Evolutionary conservation across 805 yeast species (phyloP), one percentile per base, ranked within the genome.

Genomic region (Cyberlindnera misumaiensis): DNA sequence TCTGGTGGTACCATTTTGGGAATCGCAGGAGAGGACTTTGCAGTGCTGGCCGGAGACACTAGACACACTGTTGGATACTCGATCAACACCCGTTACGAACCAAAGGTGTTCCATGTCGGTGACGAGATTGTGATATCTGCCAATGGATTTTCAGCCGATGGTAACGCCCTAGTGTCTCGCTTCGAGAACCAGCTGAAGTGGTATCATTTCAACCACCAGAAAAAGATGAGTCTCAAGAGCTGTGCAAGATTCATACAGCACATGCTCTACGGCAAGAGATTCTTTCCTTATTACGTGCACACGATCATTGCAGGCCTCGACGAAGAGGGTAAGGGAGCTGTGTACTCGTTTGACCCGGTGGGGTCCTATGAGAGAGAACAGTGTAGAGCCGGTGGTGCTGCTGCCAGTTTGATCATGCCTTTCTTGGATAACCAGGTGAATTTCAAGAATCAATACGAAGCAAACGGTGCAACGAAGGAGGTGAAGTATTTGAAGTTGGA

Each of bases 351-450:
- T 60, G 98, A 93, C 60, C 97, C 97, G 2, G 96, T 93, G 41
- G 98, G 98, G 3, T 87, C 96, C 2, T 93, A 93, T 59, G 97
- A 93, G 65, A 78, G 96, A 54, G 97, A 89, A 61, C 96, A 89
- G 59, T 87, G 96, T 64, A 77, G 97, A 56, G 97, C 97, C 3
- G 97, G 95, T 47, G 98, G 98, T 31, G 93, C 97, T 11, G 97
- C 97, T 22, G 93, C 97, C 2, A 77, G 88, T 46, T 74, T 93
- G 64, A 88, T 93, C 49, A 88, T 89, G 94, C 98, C 98, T 4
- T 93, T 93, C 62, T 75, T 93, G 56, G 98, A 93, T 63, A 90
- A 89, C 62, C 98, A 93, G 68, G 98, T 93, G 46, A 86, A 88
- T 60, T 84, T 87, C 65, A 89, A 89, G 60, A 93, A 93, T 67